A percentile compares a stretch with the other conserved stretches of the same genome.
Evolutionary conservation across 2,329 filamentous ascomycete genomes (phyloP).

Genomic region (Conoideocrella luteorostrata): DNA sequence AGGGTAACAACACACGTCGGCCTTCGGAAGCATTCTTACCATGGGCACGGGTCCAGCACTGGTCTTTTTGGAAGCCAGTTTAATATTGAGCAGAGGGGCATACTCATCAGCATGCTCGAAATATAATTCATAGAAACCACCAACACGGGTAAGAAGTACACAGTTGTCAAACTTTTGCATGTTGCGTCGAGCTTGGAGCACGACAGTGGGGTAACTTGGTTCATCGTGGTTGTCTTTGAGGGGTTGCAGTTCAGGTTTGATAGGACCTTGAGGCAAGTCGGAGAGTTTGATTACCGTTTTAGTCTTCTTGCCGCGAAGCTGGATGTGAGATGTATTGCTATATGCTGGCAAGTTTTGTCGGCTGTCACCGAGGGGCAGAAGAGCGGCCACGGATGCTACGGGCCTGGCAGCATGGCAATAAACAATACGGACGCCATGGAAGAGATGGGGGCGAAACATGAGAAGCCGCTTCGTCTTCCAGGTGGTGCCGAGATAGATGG

Average conservation of each 20-base stretch:
- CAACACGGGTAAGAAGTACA: conserved; percentile 84
- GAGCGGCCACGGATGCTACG: background rate
- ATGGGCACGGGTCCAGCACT: conserved; percentile 74
- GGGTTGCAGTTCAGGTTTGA: conserved; percentile 23
- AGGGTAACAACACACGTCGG: background rate
- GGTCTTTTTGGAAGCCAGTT: conserved; percentile 77
- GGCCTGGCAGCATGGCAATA: conserved; percentile 1
- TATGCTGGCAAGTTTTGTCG: background rate
- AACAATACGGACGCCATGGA: conserved; percentile 5
- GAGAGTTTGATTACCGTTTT: conserved; percentile 46
- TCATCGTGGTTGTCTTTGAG: conserved; percentile 33
- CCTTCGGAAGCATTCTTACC: conserved; percentile 43
- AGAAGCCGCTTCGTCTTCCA: background rate
- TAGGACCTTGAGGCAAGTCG: conserved; percentile 50
- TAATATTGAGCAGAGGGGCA: conserved; percentile 79
- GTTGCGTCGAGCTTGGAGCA: conserved; percentile 80
- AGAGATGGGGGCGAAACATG: conserved; percentile 14
- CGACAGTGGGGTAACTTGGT: conserved; percentile 73
- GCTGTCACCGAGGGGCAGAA: background rate
- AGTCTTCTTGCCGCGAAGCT: conserved; percentile 46
- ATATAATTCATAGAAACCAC: conserved; percentile 96
- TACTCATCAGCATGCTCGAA: conserved; percentile 91
- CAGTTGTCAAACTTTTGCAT: conserved; percentile 89
- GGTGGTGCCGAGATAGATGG: too few relatives aligned
- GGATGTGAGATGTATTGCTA: conserved; percentile 1